Base-by-base conservation (phyloP, 2,329 filamentous ascomycete species). In the Cladophialophora yegresii region DNA sequence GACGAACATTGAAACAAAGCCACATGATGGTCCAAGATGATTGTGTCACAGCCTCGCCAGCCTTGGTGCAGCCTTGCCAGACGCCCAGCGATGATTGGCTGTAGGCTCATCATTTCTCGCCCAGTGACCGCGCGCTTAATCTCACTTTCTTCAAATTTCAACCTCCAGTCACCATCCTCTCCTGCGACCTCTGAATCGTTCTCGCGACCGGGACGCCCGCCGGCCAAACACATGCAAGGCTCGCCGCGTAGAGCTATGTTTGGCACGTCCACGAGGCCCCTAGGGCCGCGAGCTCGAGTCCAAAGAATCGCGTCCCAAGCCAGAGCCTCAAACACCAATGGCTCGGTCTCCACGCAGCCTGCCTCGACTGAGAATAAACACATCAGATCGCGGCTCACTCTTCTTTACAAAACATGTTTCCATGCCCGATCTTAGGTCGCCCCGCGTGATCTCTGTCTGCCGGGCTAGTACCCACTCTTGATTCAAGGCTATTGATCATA, bases 41-140 rank as follows among this genome's bases (percentile, higher is more conserved):
- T n/a, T 4, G 45, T 23, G 45, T 51, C 45, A 20, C 57, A 59
- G 57, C 57, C 57, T 51, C 26, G 55, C 23, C 10, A 20, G 45
- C 33, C 23, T 49, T 59, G 57, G 16, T 30, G 43, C 54, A 62
- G 60, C 60, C 60, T 65, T 58, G 61, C 45, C 30, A 63, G 43
- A 61, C 45, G 54, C 23, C 12, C 33, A 26, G 49, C 47, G 22
- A 23, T 55, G 45, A 61, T 57, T 65, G 62, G 62, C 58, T 47
- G 26, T 47, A 26, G n/a, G 40, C 53, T 47, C 23, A 26, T 32
- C 13, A 36, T 26, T 20, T 45, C 54, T 20, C 1, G 45, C 45
- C 49, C 10, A 22, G 33, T 58, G 50, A 63, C 56, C 55, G 55
- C 61, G 61, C 61, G 61, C 61, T 47, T 63, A 63, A 51, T 55